A percentile compares a stretch with the other conserved stretches of the same genome.
phyloP scores from a whole-genome alignment of 176 grass and related monocot species.

The Canna indica region DNA sequence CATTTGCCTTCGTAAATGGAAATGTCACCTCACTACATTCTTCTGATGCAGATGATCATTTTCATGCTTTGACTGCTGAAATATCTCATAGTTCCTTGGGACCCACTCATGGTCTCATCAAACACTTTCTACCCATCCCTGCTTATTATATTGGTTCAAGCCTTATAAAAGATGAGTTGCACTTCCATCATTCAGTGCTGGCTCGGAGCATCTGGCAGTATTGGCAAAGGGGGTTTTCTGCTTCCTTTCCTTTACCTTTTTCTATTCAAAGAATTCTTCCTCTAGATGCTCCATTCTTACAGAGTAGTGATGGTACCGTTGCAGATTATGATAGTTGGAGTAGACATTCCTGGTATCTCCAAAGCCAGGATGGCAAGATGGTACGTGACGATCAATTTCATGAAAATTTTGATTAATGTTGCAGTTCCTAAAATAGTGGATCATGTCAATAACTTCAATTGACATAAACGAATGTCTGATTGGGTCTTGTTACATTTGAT shows the following conservation, averaged over 20 bases:
- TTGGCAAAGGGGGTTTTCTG: constrained; percentile 92
- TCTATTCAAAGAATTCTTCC: constrained; percentile 77
- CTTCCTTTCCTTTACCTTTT: constrained; percentile 85
- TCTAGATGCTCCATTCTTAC: constrained; percentile 59
- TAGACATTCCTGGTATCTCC: constrained; percentile 41
- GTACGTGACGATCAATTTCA: constrained; percentile 28
- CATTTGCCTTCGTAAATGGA: not conserved
- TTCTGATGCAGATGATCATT: constrained; percentile 2
- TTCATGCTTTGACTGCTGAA: constrained; percentile 4
- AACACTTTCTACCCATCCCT: constrained; percentile 52
- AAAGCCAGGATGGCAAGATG: constrained; percentile 47
- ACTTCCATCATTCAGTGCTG: constrained; percentile 61
- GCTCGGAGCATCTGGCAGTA: constrained; percentile 74
- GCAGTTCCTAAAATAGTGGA: not conserved
- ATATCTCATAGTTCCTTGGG: constrained; percentile 17
- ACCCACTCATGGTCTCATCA: constrained; percentile 19
- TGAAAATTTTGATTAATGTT: not conserved
- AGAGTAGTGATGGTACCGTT: constrained; percentile 47
- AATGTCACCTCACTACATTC: not conserved
- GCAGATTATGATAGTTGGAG: constrained; percentile 56
- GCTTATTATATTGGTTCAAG: constrained; percentile 65
- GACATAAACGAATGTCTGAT: not conserved
- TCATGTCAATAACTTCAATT: not conserved
- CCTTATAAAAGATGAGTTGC: constrained; percentile 71
- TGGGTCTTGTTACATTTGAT: not conserved